phyloP scores from a whole-genome alignment of 2,329 filamentous ascomycete species.

The Dactylellina cionopaga region DNA sequence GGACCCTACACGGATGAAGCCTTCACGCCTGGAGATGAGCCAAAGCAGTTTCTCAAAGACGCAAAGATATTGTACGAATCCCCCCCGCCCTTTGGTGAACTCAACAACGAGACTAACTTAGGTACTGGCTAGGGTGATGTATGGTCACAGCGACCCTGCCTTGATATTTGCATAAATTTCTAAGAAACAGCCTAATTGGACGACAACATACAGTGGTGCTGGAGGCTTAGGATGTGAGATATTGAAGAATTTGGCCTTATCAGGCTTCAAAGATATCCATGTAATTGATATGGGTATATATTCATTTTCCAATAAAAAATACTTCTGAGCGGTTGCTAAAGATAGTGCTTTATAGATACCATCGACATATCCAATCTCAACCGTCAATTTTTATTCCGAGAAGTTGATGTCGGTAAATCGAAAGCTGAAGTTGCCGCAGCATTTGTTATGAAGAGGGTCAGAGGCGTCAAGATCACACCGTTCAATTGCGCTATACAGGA shows the following conservation, averaged over 20 bases:
- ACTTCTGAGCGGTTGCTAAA: constrained; percentile 13
- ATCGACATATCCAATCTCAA: constrained; percentile 99
- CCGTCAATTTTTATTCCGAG: constrained; percentile 93
- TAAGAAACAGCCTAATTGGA: not conserved
- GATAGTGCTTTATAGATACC: constrained; percentile 72
- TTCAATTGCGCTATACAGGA: constrained; percentile 97
- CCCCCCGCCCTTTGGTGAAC: not conserved
- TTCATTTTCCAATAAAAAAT: not conserved
- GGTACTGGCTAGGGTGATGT: constrained; percentile 59
- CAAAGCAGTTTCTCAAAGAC: constrained; percentile 70
- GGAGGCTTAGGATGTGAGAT: constrained; percentile 96
- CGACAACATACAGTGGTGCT: constrained; percentile 74
- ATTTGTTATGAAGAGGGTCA: constrained; percentile 89
- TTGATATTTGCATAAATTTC: no score
- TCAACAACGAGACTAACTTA: constrained; percentile 26
- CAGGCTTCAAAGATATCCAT: constrained; percentile 95
- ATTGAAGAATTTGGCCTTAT: constrained; percentile 92
- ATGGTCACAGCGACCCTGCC: constrained; percentile 41
- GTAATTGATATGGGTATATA: constrained; percentile 96
- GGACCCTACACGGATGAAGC: constrained; percentile 83
- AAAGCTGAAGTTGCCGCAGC: constrained; percentile 93
- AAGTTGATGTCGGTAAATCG: constrained; percentile 87
- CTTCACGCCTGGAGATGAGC: constrained; percentile 65
- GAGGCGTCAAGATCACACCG: constrained; percentile 89
- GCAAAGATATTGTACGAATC: constrained; percentile 77